Evolutionary conservation across 257 asterid genomes (phyloP), one percentile per base, ranked within the genome.

Genomic region (Scutellaria galericulata): DNA sequence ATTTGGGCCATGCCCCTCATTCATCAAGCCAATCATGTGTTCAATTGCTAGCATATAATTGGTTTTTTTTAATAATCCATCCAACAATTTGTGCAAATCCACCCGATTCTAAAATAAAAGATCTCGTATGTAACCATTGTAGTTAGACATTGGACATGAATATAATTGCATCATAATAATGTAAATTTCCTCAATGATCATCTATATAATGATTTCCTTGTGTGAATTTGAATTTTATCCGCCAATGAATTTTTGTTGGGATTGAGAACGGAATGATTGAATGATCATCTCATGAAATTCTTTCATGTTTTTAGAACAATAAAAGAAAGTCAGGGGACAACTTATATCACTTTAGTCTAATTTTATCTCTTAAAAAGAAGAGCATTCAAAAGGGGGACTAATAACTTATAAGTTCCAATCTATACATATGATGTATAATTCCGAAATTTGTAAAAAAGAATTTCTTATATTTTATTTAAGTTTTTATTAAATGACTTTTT

Each of bases 1-100:
- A 78, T 79, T 44, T 60, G 63, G 53, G 74, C 68, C 75, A 62
- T 31, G 4, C 37, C 37, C 37, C 74, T 71, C 66, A 52, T 58
- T 70, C 58, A 55, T 55, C 40, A 60, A 64, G 51, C 63, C 60
- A 77, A 79, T 81, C 67, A 73, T 66, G 78, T 64, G 63, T 18
- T 18, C 18, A 18, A 18, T 18, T 18, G 18, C 18, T 18, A 18
- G 18, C 18, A 18, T 18, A 18, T 18, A 18, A 18, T 18, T 18
- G 18, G 18, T 18, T 18, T 18, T 18, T 18, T 18, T 18, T 18
- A 18, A 18, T 18, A 18, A 18, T 18, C 18, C 18, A 18, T 18
- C 18, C 18, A 18, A 0, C 18, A 18, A 18, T 18, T 18, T 18
- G 18, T 18, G 18, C 18, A 18, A 18, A 18, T 18, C 18, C 18